Conservation (phyloP, 1,139 yeast species). For the Blastobotrys raffinosifermentans region DNA sequence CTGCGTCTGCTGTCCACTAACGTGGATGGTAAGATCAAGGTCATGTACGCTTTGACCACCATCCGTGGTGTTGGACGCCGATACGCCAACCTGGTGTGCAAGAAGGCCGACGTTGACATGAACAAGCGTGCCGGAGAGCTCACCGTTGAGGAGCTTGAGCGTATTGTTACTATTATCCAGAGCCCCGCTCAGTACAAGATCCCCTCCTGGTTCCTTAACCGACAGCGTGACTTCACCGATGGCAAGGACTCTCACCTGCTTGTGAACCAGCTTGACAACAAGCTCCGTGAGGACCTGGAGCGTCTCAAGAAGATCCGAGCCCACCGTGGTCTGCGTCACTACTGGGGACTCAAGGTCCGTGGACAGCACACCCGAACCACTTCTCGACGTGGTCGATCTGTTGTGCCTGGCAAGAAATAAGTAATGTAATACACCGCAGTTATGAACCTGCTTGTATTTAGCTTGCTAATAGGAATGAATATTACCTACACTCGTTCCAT, state of each 20-base stretch:
- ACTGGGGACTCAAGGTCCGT: slow-evolving; percentile 93
- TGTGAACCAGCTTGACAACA: slow-evolving; percentile 98
- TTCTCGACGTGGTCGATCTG: slow-evolving; percentile 80
- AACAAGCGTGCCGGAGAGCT: slow-evolving; percentile 99
- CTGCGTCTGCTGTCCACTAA: slow-evolving; percentile 99
- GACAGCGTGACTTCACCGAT: slow-evolving; percentile 97
- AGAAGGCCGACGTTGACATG: slow-evolving; percentile 99
- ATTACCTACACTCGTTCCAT: too few species aligned
- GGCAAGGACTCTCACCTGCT: slow-evolving; percentile 99
- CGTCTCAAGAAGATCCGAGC: slow-evolving; percentile 99
- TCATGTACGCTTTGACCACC: slow-evolving; percentile 99
- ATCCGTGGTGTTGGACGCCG: slow-evolving; percentile 99
- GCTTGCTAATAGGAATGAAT: too few species aligned
- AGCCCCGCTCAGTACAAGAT: slow-evolving; percentile 99
- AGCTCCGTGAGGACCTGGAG: slow-evolving; percentile 99
- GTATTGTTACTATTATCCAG: slow-evolving; percentile 99
- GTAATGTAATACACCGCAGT: too few species aligned
- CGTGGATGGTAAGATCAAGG: slow-evolving; percentile 99
- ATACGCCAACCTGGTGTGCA: slow-evolving; percentile 99
- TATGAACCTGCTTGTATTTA: too few species aligned
- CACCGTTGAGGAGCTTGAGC: slow-evolving; percentile 99
- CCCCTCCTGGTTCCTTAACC: slow-evolving; percentile 99
- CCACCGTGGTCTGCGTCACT: slow-evolving; percentile 99
- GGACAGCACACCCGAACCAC: slow-evolving; percentile 99
- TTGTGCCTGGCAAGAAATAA: slow-evolving; percentile 37